These are phyloP conservation scores for Poronia punctata DNA, from an alignment of 495 filamentous ascomycete species.

Conservation along the genomic window DNA sequence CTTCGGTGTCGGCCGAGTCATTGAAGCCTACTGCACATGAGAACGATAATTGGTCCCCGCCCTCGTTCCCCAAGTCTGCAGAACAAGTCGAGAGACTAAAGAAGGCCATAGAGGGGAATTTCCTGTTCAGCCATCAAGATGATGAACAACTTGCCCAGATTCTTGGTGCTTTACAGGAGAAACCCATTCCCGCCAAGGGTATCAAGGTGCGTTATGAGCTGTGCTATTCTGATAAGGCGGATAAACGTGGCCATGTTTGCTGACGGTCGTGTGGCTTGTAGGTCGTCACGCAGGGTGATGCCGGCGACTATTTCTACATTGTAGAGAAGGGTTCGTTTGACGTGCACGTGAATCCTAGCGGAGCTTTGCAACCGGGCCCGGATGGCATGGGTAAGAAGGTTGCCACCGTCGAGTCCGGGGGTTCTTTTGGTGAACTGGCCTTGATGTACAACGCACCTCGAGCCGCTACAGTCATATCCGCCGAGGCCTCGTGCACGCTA, in stretches of 20 bases:
- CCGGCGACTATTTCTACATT: conserved; percentile 96
- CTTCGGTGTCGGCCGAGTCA: conserved; percentile 94
- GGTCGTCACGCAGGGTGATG: conserved; percentile 93
- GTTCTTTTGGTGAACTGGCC: conserved; percentile 95
- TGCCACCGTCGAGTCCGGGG: conserved; percentile 73
- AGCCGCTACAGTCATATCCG: conserved; percentile 89
- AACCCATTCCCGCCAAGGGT: conserved; percentile 87
- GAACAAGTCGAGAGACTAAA: conserved; percentile 77
- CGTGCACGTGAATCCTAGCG: conserved; percentile 79
- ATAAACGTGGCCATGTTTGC: neutral
- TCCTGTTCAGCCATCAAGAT: conserved; percentile 89
- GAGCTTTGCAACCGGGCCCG: conserved; percentile 69
- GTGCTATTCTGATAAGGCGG: no score
- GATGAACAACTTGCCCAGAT: conserved; percentile 85
- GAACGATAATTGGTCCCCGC: conserved; percentile 86
- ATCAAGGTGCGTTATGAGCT: conserved; percentile 59
- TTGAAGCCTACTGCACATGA: conserved; percentile 78
- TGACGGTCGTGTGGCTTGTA: conserved; percentile 16
- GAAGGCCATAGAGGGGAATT: conserved; percentile 78
- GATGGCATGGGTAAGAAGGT: conserved; percentile 83
- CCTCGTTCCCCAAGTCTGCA: conserved; percentile 68
- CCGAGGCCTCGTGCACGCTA: conserved; percentile 68
- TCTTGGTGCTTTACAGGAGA: conserved; percentile 86
- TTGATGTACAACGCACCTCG: conserved; percentile 98
- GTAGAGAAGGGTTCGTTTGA: conserved; percentile 89